Percentiles rank a stretch among this genome's conserved stretches.
Evolutionary conservation across 306 rosid species (phyloP).

Genomic region (Sesbania bispinosa): DNA sequence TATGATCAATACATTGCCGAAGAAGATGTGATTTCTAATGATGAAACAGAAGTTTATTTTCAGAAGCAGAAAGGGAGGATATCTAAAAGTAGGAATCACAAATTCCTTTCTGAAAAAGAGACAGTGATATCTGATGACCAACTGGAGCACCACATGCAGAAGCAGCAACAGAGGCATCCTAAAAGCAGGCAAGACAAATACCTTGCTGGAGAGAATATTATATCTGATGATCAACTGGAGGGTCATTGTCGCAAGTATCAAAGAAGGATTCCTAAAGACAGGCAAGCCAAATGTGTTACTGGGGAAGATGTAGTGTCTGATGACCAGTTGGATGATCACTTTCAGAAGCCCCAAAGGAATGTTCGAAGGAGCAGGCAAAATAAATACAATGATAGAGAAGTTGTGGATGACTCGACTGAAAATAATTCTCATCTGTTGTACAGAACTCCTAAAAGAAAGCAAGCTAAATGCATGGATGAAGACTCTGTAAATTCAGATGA

Average conservation of each 20-base stretch:
- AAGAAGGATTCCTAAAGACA: constrained; percentile 25
- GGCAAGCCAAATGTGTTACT: constrained; percentile 19
- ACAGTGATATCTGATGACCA: constrained; percentile 36
- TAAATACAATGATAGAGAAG: constrained; percentile 21
- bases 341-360: constrained; percentile 28
- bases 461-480: constrained; percentile 43
- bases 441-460: constrained; percentile 54
- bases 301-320: constrained; percentile 32
- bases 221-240: constrained; percentile 33
- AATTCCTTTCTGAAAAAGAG: constrained; percentile 12
- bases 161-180: constrained; percentile 45
- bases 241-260: constrained; percentile 9
- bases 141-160: constrained; percentile 29
- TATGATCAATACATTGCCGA: background rate
- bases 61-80: constrained; percentile 17
- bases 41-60: constrained; percentile 9
- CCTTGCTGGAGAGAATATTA: constrained; percentile 20
- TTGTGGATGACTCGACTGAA: constrained; percentile 31
- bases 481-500: constrained; percentile 44
- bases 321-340: constrained; percentile 31
- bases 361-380: constrained; percentile 25
- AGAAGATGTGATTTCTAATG: constrained; percentile 24
- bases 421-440: constrained; percentile 33
- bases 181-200: constrained; percentile 50
- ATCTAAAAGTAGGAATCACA: constrained; percentile 16